phyloP scores from a whole-genome alignment of 352 stramenopile genomes.

The Poterioochromonas sp. region DNA sequence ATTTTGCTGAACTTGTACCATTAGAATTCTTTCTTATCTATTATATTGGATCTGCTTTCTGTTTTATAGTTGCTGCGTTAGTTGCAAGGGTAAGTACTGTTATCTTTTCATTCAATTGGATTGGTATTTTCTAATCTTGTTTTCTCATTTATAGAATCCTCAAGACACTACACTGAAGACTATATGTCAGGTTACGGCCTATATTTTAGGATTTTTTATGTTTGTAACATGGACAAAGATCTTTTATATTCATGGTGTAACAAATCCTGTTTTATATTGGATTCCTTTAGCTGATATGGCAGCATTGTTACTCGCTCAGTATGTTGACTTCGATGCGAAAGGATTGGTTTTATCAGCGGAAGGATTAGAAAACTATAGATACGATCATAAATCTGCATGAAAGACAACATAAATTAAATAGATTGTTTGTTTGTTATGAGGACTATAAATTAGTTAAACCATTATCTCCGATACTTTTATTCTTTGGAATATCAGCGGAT shows the following conservation, averaged over 20 bases:
- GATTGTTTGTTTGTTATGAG: too few relatives aligned
- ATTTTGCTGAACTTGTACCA: neutral
- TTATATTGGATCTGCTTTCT: constrained; percentile 9
- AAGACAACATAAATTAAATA: neutral
- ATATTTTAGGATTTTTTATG: neutral
- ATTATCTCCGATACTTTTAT: too few relatives aligned
- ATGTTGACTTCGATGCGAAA: neutral
- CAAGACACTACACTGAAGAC: neutral
- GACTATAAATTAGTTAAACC: too few relatives aligned
- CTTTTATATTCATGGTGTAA: neutral
- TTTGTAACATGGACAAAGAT: neutral
- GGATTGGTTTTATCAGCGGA: neutral
- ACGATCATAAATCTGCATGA: neutral
- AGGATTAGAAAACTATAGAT: neutral
- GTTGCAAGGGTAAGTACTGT: neutral
- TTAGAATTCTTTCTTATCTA: neutral
- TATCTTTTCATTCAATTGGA: neutral
- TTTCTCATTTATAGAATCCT: neutral
- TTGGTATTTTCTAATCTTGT: neutral
- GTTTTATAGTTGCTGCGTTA: constrained; percentile 5
- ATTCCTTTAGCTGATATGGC: neutral
- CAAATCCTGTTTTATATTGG: neutral
- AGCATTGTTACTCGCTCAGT: neutral
- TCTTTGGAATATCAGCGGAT: too few relatives aligned
- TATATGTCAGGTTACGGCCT: neutral